Percentiles rank a stretch among this genome's conserved stretches.
Conservation (phyloP, 2,329 filamentous ascomycete genomes). For the Massarina eburnea region DNA sequence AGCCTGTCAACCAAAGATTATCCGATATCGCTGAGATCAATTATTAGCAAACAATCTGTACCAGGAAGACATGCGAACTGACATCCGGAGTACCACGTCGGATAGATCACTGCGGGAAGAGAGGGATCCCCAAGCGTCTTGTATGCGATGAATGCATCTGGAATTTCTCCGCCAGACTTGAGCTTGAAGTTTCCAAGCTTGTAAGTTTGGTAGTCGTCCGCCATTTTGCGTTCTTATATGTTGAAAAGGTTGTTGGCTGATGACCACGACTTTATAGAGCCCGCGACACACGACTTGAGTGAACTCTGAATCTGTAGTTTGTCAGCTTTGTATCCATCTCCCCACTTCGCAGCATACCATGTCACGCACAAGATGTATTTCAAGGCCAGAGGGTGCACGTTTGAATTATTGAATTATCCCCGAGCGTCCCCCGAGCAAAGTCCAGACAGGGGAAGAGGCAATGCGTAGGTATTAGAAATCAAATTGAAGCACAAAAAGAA, state of each 20-base stretch:
- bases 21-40: slow-evolving; percentile 58
- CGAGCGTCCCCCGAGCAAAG: neutral
- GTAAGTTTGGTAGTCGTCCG: slow-evolving; percentile 54
- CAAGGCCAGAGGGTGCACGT: neutral
- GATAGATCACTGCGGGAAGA: slow-evolving; percentile 71
- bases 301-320: neutral
- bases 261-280: neutral
- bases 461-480: too few species aligned
- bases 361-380: neutral
- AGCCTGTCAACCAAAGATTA: slow-evolving; percentile 74
- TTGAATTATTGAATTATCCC: neutral
- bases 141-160: slow-evolving; percentile 70
- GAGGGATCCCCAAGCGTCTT: slow-evolving; percentile 69
- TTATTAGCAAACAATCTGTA: neutral
- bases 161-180: slow-evolving; percentile 63
- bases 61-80: slow-evolving; percentile 22
- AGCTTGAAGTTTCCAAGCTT: slow-evolving; percentile 68
- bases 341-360: neutral
- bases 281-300: neutral
- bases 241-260: too few species aligned
- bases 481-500: too few species aligned
- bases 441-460: too few species aligned
- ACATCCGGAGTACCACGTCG: slow-evolving; percentile 72
- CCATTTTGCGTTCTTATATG: slow-evolving; percentile 11
- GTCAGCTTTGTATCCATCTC: neutral